Conservation (phyloP, 495 filamentous ascomycete genomes). For the Xylona heveae region DNA sequence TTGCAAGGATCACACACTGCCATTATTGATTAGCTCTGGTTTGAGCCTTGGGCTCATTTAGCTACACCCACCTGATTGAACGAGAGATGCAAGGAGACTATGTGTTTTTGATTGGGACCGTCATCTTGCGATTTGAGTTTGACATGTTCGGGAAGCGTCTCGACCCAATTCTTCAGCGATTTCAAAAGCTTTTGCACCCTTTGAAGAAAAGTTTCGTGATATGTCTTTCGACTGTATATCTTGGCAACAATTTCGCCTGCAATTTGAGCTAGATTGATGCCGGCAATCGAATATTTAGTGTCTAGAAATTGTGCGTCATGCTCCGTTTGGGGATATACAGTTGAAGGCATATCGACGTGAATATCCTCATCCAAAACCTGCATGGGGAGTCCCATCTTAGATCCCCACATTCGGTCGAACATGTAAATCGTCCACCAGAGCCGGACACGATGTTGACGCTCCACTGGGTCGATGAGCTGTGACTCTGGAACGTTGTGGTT, state of each 20-base stretch:
- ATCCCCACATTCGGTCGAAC: conserved; percentile 26
- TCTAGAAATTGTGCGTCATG: conserved; percentile 23
- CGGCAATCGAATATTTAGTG: conserved; percentile 19
- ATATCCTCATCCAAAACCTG: conserved; percentile 26
- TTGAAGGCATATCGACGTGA: conserved; percentile 22
- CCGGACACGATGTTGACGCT: conserved; percentile 22
- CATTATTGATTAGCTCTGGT: background rate
- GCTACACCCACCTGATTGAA: conserved; percentile 16
- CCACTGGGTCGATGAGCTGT: conserved; percentile 22
- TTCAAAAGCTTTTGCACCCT: conserved; percentile 23
- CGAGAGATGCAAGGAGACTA: conserved; percentile 21
- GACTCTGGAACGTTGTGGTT: conserved; percentile 26
- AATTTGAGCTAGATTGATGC: conserved; percentile 21
- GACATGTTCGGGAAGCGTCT: conserved; percentile 20
- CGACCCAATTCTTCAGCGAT: conserved; percentile 23
- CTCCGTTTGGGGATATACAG: conserved; percentile 14
- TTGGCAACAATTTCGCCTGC: conserved; percentile 22
- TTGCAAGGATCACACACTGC: conserved; percentile 22
- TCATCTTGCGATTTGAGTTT: conserved; percentile 17
- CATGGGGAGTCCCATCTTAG: conserved; percentile 23
- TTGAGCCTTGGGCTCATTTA: background rate
- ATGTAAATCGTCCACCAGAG: conserved; percentile 28
- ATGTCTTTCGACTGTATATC: conserved; percentile 22
- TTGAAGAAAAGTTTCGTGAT: conserved; percentile 22
- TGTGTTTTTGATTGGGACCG: conserved; percentile 18